These are phyloP conservation scores for Heterobasidion irregulare DNA, from an alignment of 1,284 basidiomycete genomes.

Conservation along the genomic window DNA sequence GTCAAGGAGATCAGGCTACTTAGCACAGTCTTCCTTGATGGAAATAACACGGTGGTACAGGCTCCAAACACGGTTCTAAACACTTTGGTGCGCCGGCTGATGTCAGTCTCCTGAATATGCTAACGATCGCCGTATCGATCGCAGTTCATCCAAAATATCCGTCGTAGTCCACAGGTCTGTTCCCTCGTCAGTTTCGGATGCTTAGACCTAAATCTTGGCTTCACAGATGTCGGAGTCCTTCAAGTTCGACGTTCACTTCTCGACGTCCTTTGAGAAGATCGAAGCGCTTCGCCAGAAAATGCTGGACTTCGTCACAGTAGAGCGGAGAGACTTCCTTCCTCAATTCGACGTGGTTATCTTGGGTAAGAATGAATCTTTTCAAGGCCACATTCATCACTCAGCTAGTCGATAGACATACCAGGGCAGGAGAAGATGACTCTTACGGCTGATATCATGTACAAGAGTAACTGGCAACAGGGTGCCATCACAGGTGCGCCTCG, in stretches of 20 bases:
- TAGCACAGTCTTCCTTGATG: slow-evolving; percentile 69
- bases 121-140: slow-evolving; percentile 5
- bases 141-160: slow-evolving; percentile 65
- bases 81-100: slow-evolving; percentile 40
- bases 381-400: background rate
- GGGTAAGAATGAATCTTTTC: slow-evolving; percentile 29
- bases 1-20: slow-evolving; percentile 85
- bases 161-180: slow-evolving; percentile 56
- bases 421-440: slow-evolving; percentile 77
- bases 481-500: slow-evolving; percentile 55
- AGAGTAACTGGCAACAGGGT: slow-evolving; percentile 83
- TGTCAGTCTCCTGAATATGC: slow-evolving; percentile 7
- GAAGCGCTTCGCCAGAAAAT: slow-evolving; percentile 75
- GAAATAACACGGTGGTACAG: slow-evolving; percentile 50
- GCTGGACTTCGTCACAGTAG: slow-evolving; percentile 69
- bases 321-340: slow-evolving; percentile 68
- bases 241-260: slow-evolving; percentile 75
- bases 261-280: slow-evolving; percentile 78
- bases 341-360: slow-evolving; percentile 64
- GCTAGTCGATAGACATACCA: slow-evolving; percentile 58
- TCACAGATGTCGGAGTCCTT: slow-evolving; percentile 68
- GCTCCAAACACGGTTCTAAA: slow-evolving; percentile 67
- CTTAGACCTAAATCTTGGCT: background rate
- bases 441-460: slow-evolving; percentile 83
- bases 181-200: slow-evolving; percentile 2